Base-by-base conservation (phyloP, 2,329 filamentous ascomycete genomes). In the Zymoseptoria tritici region DNA sequence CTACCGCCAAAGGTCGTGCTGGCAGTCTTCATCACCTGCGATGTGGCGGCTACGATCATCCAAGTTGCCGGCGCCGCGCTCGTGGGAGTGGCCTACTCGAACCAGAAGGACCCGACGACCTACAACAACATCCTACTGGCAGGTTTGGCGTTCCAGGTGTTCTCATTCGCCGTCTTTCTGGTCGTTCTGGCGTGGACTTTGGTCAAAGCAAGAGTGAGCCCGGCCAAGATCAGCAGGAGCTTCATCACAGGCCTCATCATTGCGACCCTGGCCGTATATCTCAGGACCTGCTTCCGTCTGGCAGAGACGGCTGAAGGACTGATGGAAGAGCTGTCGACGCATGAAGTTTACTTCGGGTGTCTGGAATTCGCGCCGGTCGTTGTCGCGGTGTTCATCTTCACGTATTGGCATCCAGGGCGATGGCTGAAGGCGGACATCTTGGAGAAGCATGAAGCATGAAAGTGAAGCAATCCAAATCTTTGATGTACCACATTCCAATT, bases 361-460 rank as follows among this genome's bases (percentile, higher is more conserved):
- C 70, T 84, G 50, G 81, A 84, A 62, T 84, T 83, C 68, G 77
- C 77, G 55, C 81, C 80, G 0, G 75, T 84, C n/a, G 78, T 79
- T 0, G 62, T 81, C 20, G 79, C 80, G 0, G 76, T 82, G 5
- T 72, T 74, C 53, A 56, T 82, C 46, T 73, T 83, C 62, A 75
- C 73, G 0, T 64, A 71, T 13, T 80, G 75, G 74, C 76, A 79
- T 71, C 79, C 78, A 2, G 78, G 78, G 19, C 58, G 24, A 67
- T 74, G 60, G 76, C 72, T 70, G 46, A 60, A 59, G 13, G 11
- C 36, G 36, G 36, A 13, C 9, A 11, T 42, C 36, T 16, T 16
- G 36, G 36, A 42, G 36, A 24, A 31, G 11, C 26, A 24, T 16
- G 52, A 54, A 54, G 19, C n/a, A 26, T 42, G 11, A 16, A 42